phyloP scores from a whole-genome alignment of 2,329 filamentous ascomycete genomes.

The Tolypocladium pustulatum region DNA sequence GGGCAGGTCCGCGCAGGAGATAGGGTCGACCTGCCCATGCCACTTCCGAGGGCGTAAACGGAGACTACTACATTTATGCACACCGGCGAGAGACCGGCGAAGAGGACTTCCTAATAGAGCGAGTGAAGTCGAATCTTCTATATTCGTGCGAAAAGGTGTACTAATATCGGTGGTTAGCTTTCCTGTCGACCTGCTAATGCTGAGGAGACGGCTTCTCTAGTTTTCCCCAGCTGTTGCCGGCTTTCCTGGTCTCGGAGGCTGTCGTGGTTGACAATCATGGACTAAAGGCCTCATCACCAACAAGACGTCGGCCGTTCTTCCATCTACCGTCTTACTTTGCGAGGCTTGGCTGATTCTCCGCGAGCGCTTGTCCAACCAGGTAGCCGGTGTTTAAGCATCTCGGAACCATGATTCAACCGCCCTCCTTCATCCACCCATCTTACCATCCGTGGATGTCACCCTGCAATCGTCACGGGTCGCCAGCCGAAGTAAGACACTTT shows the following conservation, averaged over 20 bases:
- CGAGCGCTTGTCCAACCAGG: background rate
- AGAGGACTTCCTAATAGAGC: conserved; percentile 29
- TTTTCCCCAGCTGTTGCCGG: background rate
- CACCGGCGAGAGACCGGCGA: conserved; percentile 43
- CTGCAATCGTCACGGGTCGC: conserved; percentile 1
- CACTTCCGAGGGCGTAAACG: conserved; percentile 43
- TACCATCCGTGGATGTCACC: background rate
- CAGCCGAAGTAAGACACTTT: background rate
- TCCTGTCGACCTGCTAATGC: background rate
- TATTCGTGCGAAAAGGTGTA: conserved; percentile 42
- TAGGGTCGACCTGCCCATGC: conserved; percentile 45
- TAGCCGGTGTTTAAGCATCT: background rate
- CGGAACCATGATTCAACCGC: background rate
- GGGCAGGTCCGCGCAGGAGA: conserved; percentile 41
- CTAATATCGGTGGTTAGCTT: background rate
- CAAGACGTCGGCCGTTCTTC: background rate
- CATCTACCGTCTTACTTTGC: background rate
- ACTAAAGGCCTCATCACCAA: background rate
- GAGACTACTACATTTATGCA: conserved; percentile 47
- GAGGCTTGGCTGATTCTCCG: background rate
- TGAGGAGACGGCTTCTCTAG: background rate
- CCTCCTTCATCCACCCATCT: background rate
- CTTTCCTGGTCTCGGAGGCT: background rate
- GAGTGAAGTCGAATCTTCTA: conserved; percentile 40
- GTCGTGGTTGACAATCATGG: background rate